Evolutionary conservation across 2,329 filamentous ascomycete genomes (phyloP).

Genomic region (Bipolaris oryzae): DNA sequence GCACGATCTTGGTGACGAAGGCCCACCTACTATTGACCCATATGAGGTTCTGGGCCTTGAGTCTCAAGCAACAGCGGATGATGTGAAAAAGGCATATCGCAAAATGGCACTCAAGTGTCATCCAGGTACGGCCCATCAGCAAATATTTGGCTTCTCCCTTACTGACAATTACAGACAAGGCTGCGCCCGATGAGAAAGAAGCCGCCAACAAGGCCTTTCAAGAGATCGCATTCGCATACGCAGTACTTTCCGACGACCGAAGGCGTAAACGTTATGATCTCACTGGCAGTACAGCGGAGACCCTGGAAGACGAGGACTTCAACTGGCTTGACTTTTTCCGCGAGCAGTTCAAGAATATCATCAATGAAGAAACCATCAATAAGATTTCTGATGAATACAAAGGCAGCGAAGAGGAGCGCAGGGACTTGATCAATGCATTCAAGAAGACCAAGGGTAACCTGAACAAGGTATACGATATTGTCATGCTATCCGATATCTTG

Average conservation of each 20-base stretch:
- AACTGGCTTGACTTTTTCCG: constrained; percentile 91
- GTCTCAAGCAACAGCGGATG: constrained; percentile 71
- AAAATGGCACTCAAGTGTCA: constrained; percentile 88
- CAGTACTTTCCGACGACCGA: constrained; percentile 81
- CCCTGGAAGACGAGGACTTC: constrained; percentile 73
- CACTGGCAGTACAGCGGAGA: constrained; percentile 87
- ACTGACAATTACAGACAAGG: constrained; percentile 69
- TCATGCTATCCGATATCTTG: constrained; percentile 85
- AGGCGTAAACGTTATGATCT: constrained; percentile 86
- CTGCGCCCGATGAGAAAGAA: constrained; percentile 67
- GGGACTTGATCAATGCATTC: constrained; percentile 79
- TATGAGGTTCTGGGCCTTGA: constrained; percentile 80
- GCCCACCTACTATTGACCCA: constrained; percentile 72
- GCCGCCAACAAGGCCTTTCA: constrained; percentile 84
- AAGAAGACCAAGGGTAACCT: constrained; percentile 74
- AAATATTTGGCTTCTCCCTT: constrained; percentile 17
- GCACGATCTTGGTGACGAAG: constrained; percentile 38
- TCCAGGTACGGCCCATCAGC: constrained; percentile 55
- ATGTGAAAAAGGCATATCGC: constrained; percentile 90
- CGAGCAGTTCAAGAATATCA: constrained; percentile 77
- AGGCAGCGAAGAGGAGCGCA: constrained; percentile 80
- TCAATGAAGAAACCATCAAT: constrained; percentile 76
- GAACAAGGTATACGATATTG: constrained; percentile 75
- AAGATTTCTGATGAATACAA: constrained; percentile 81
- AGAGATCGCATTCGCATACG: constrained; percentile 90